Evolutionary conservation across 2,329 filamentous ascomycete species (phyloP).

Genomic region (Fusarium drepaniforme): DNA sequence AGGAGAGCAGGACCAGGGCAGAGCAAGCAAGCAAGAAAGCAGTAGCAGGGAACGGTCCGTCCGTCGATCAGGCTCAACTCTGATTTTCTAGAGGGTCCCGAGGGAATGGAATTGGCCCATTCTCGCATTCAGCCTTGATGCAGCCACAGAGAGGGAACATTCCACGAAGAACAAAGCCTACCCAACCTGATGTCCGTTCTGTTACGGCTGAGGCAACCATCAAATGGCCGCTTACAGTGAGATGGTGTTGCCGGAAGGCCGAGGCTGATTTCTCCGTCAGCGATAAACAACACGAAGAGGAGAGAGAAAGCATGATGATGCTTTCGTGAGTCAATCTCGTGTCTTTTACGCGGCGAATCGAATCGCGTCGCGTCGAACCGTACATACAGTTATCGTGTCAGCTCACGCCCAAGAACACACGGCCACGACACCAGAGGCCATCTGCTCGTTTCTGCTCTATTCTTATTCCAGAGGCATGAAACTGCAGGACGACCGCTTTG

Average conservation of each 20-base stretch:
- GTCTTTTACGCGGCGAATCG: constrained; percentile 11
- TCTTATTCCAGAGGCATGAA: constrained; percentile 35
- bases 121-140: constrained; percentile 9
- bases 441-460: constrained; percentile 15
- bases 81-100: constrained; percentile 14
- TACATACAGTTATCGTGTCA: constrained; percentile 14
- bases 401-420: constrained; percentile 20
- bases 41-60: constrained; percentile 43
- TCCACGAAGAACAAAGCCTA: background rate
- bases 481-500: constrained; percentile 27
- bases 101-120: constrained; percentile 18
- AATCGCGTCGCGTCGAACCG: constrained; percentile 28
- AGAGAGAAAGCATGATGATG: constrained; percentile 13
- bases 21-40: too few relatives aligned
- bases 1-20: constrained; percentile 8
- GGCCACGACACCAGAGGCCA: constrained; percentile 26
- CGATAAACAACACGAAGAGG: background rate
- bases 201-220: constrained; percentile 18
- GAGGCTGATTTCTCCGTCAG: constrained; percentile 24
- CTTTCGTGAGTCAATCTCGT: constrained; percentile 22
- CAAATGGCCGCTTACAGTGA: constrained; percentile 35
- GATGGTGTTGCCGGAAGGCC: constrained; percentile 11
- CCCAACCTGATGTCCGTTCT: background rate
- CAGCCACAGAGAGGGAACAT: constrained; percentile 1
- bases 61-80: constrained; percentile 38